Base-by-base conservation (phyloP, 306 rosid species). In the Fragaria ananassa region DNA sequence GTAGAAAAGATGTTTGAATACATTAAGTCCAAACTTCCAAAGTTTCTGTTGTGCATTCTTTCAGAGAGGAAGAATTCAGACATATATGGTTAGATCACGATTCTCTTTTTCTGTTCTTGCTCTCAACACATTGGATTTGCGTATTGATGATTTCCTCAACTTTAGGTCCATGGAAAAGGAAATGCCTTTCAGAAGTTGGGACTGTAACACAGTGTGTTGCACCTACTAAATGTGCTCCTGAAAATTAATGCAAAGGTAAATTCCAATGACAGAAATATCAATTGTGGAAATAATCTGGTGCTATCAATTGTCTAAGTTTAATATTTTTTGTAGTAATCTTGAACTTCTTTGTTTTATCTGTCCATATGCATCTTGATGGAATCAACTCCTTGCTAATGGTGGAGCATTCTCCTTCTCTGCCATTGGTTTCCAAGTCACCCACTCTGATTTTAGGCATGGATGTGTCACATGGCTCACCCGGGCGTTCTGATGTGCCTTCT, bases 1-100 rank as follows among this genome's bases (percentile, higher is more conserved):
- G 88, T 87, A 13, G 74, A 73, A 1, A 53, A 13, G 72, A 68
- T 87, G 85, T 72, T 68, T 75, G 58, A 6, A 17, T 4, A 0
- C 15, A 1, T 85, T 21, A 50, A 44, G 60, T 1, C 68, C 19
- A 44, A 7, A 6, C 57, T 89, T 51, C 54, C 84, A 23, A 61
- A 78, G 2, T 21, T 87, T 65, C 78, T 87, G 46, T 61, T 87
- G 71, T 87, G 91, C 68, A 82, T 87, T 76, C 87, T 87, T 72
- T 79, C 88, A 4, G 82, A 80, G 76, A 85, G 70, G 44, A 86
- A 80, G 77, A 87, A 80, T 57, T 87, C 79, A 12, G 88, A 85
- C 25, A 21, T 87, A 69, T 85, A 85, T 72, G 91, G 91, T 46
- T 46, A 46, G 51, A 12, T 46, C 51, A 13, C 17, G 1, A 13